phyloP scores from a whole-genome alignment of 2,329 filamentous ascomycete genomes.

The Colletotrichum phormii region DNA sequence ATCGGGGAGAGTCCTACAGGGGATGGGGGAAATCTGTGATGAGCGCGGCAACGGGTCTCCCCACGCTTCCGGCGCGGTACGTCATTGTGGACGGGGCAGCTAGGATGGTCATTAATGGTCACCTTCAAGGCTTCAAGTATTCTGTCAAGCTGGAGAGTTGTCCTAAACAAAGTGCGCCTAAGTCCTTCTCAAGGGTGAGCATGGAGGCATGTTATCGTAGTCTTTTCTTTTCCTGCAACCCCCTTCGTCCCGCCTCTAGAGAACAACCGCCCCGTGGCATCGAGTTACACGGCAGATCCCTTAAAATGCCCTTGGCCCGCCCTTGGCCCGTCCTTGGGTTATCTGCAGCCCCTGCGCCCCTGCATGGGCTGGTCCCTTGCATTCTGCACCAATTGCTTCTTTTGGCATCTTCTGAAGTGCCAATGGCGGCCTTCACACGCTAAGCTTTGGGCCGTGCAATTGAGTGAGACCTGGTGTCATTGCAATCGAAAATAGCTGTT shows the following conservation, averaged over 20 bases:
- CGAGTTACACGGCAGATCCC: not conserved
- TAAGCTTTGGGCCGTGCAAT: not conserved
- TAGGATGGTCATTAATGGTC: not conserved
- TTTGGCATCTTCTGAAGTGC: not conserved
- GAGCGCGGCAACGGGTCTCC: not conserved
- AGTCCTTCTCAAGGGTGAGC: not conserved
- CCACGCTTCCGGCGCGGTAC: not conserved
- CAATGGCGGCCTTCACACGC: not conserved
- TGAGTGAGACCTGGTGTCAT: not conserved
- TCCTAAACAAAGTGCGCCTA: not conserved
- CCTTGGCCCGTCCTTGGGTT: not conserved
- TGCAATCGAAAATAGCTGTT: not conserved
- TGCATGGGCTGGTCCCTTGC: constrained; percentile 25
- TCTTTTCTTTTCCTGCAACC: not conserved
- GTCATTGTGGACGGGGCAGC: not conserved
- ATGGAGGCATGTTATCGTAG: not conserved
- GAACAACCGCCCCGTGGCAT: not conserved
- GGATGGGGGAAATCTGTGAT: not conserved
- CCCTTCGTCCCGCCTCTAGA: not conserved
- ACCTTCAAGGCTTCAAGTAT: not conserved
- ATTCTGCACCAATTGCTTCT: constrained; percentile 11
- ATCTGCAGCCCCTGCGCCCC: not conserved
- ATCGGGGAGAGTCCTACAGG: not conserved
- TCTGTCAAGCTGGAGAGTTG: not conserved
- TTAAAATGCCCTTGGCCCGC: not conserved